phyloP scores from a whole-genome alignment of 1,139 yeast species.

The Meyerozyma elateridarum region DNA sequence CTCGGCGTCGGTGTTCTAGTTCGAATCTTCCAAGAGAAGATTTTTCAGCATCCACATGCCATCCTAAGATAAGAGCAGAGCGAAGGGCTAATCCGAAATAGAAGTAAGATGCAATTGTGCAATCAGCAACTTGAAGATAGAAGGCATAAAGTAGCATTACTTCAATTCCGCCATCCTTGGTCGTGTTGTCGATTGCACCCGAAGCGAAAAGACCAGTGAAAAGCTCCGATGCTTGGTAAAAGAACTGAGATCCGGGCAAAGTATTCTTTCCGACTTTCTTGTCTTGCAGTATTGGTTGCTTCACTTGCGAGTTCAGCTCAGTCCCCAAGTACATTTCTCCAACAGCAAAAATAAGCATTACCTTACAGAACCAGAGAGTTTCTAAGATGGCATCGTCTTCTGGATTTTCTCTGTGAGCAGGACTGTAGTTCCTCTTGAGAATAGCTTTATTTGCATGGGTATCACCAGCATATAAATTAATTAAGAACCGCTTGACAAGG shows the following conservation, averaged over 20 bases:
- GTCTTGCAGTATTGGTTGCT: conserved; percentile 27
- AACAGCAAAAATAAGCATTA: conserved; percentile 68
- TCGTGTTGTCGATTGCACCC: conserved; percentile 73
- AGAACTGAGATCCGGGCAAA: conserved; percentile 73
- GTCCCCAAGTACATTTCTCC: conserved; percentile 86
- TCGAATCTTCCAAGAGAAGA: conserved; percentile 60
- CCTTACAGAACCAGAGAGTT: conserved; percentile 78
- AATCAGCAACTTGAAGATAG: conserved; percentile 79
- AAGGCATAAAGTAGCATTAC: conserved; percentile 73
- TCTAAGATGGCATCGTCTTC: conserved; percentile 61
- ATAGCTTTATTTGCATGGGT: conserved; percentile 37
- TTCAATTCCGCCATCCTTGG: conserved; percentile 81
- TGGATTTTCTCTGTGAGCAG: conserved; percentile 37
- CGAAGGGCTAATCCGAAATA: conserved; percentile 77
- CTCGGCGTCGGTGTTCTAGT: conserved; percentile 72
- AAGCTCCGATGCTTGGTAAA: conserved; percentile 69
- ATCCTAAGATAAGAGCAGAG: conserved; percentile 68
- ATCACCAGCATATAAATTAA: conserved; percentile 53
- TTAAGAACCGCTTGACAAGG: conserved; percentile 58
- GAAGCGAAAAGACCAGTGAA: conserved; percentile 73
- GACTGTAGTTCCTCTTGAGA: conserved; percentile 38
- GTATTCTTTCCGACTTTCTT: conserved; percentile 41
- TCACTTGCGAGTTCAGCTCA: conserved; percentile 43
- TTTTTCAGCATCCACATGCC: conserved; percentile 80
- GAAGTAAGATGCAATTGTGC: conserved; percentile 77